phyloP scores from a whole-genome alignment of 805 yeast species.

The Maudiozyma bulderi region DNA sequence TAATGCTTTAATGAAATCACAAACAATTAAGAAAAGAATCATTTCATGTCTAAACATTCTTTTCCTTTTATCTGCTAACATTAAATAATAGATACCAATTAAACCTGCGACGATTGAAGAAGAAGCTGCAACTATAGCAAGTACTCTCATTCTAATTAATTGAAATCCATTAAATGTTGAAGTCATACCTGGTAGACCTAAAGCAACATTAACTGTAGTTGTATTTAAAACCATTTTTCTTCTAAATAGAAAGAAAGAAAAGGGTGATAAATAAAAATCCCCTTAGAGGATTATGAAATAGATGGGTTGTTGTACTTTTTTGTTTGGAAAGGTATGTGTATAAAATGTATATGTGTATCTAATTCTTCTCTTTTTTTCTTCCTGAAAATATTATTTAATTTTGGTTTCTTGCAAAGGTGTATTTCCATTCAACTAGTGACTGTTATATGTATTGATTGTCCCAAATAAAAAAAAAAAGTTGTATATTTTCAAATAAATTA shows the following conservation, averaged over 20 bases:
- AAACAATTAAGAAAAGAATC: constrained; percentile 55
- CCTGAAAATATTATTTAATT: no score
- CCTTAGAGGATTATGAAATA: background rate
- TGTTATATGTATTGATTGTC: no score
- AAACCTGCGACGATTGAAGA: constrained; percentile 46
- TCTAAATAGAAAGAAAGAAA: background rate
- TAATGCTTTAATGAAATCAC: constrained; percentile 67
- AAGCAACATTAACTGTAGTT: constrained; percentile 23
- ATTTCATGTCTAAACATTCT: constrained; percentile 61
- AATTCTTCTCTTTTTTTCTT: no score
- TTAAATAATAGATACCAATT: constrained; percentile 47
- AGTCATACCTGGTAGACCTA: constrained; percentile 29
- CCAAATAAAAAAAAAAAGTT: no score
- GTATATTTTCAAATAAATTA: no score
- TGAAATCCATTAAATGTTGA: constrained; percentile 18
- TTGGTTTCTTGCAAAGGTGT: no score
- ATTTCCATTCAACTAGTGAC: no score
- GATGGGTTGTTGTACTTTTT: no score
- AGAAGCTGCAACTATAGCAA: constrained; percentile 42
- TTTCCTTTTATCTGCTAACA: constrained; percentile 54
- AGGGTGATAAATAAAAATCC: background rate
- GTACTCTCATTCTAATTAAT: constrained; percentile 25
- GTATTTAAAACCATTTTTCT: constrained; percentile 12
- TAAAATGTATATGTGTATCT: no score
- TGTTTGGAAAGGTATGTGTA: no score